phyloP scores from a whole-genome alignment of 2,329 filamentous ascomycete species.

The Zymoseptoria passerinii region DNA sequence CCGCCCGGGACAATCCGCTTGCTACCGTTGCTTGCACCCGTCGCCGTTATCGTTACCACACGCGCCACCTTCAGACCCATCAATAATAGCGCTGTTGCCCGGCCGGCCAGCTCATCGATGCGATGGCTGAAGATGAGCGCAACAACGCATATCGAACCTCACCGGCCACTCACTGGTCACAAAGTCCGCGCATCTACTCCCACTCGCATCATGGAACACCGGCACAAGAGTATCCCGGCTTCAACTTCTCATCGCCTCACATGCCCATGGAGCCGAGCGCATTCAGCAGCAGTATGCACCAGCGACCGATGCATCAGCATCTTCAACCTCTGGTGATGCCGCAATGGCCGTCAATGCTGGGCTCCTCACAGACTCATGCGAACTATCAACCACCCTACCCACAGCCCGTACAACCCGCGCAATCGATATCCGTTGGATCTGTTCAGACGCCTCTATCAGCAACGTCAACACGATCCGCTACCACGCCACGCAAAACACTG shows the following conservation, averaged over 20 bases:
- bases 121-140: slow-evolving; percentile 28
- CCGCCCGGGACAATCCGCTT: slow-evolving; percentile 22
- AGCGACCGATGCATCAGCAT: slow-evolving; percentile 44
- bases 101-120: slow-evolving; percentile 9
- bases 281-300: slow-evolving; percentile 49
- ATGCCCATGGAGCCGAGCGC: slow-evolving; percentile 48
- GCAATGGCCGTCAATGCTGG: slow-evolving; percentile 73
- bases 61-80: slow-evolving; percentile 1
- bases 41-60: slow-evolving; percentile 8
- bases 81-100: neutral
- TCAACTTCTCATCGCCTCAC: slow-evolving; percentile 56
- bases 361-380: slow-evolving; percentile 51
- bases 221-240: slow-evolving; percentile 59
- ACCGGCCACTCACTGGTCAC: slow-evolving; percentile 22
- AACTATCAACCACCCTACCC: slow-evolving; percentile 55
- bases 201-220: slow-evolving; percentile 59
- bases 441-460: slow-evolving; percentile 46
- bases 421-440: slow-evolving; percentile 41
- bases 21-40: slow-evolving; percentile 16
- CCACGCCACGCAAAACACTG: slow-evolving; percentile 56
- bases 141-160: slow-evolving; percentile 22
- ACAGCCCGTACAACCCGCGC: slow-evolving; percentile 41
- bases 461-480: slow-evolving; percentile 36
- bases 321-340: slow-evolving; percentile 67
- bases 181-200: slow-evolving; percentile 31